These are phyloP conservation scores for Vicia sativa DNA, from an alignment of 306 rosid genomes.

Conservation along the genomic window DNA sequence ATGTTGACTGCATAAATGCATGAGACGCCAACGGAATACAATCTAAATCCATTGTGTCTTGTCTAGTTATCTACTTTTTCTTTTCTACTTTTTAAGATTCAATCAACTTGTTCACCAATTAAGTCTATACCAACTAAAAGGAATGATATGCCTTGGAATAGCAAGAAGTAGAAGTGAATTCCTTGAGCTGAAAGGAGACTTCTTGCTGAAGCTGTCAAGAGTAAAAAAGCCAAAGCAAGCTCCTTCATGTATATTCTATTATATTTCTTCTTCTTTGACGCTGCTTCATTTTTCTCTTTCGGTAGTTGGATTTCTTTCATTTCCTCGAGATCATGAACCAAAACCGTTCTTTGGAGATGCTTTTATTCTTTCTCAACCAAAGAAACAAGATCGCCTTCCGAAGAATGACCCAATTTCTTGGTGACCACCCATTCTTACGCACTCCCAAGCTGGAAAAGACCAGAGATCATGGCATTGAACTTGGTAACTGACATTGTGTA, in stretches of 20 bases:
- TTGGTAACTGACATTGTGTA: conserved; percentile 95
- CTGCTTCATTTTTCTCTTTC: conserved; percentile 38
- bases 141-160: conserved; percentile 89
- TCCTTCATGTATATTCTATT: conserved; percentile 83
- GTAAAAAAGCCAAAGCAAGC: conserved; percentile 79
- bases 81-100: conserved; percentile 22
- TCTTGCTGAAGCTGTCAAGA: conserved; percentile 86
- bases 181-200: conserved; percentile 97
- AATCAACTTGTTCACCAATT: conserved; percentile 82
- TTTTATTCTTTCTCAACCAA: conserved; percentile 64
- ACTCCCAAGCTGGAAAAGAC: conserved; percentile 87
- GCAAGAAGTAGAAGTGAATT: conserved; percentile 91
- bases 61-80: neutral
- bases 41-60: neutral
- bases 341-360: conserved; percentile 64
- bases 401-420: conserved; percentile 90
- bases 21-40: neutral
- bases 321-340: conserved; percentile 66
- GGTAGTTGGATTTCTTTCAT: conserved; percentile 61
- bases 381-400: conserved; percentile 78
- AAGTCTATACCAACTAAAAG: conserved; percentile 88
- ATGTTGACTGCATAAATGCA: neutral
- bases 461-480: conserved; percentile 94
- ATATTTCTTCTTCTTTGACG: conserved; percentile 57
- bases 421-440: conserved; percentile 97